phyloP scores from a whole-genome alignment of 768 basidiomycete genomes.

The Russula virescens region DNA sequence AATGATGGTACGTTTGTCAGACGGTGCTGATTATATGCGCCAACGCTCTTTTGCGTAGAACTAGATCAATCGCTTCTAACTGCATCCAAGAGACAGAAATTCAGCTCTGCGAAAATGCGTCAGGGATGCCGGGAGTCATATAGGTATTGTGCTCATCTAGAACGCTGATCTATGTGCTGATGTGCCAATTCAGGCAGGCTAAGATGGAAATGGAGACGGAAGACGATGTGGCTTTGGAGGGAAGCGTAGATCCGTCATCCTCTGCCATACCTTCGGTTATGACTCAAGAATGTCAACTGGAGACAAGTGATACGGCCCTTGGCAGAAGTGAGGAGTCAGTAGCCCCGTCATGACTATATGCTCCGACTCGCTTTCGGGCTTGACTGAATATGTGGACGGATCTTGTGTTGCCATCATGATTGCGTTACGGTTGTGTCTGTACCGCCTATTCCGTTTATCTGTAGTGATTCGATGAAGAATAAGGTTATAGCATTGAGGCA shows the following conservation, averaged over 20 bases:
- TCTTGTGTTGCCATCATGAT: no score
- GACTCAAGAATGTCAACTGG: background rate
- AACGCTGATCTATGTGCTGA: background rate
- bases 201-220: constrained; percentile 23
- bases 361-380: no score
- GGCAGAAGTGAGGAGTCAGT: background rate
- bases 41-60: constrained; percentile 35
- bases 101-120: constrained; percentile 48
- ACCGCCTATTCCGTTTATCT: no score
- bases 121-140: constrained; percentile 58
- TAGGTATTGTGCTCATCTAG: constrained; percentile 33
- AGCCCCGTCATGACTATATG: no score
- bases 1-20: constrained; percentile 46
- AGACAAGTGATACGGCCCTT: background rate
- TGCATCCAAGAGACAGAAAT: constrained; percentile 49
- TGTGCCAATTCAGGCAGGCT: constrained; percentile 4
- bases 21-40: background rate
- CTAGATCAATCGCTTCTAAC: constrained; percentile 62
- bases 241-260: background rate
- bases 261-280: background rate
- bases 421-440: no score
- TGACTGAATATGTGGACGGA: no score
- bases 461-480: no score
- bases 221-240: constrained; percentile 12
- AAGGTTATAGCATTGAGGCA: no score